These are phyloP conservation scores for Spizellomyces punctatus DNA, from an alignment of 192 early-diverging fungal genomes.

Conservation along the genomic window DNA sequence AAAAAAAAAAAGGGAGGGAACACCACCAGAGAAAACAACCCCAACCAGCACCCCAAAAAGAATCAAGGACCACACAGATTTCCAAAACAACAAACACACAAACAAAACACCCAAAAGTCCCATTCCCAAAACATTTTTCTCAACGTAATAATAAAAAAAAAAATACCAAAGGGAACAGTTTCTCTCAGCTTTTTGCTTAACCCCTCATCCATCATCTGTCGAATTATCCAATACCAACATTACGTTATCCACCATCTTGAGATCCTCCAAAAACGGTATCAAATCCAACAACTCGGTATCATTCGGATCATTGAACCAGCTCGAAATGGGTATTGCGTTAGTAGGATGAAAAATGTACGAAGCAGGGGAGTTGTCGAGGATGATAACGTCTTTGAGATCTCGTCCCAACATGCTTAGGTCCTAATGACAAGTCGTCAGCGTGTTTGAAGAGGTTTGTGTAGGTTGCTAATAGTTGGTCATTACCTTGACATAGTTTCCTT, in stretches of 20 bases:
- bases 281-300: constrained; percentile 95
- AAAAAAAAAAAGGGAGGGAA: no score
- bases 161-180: no score
- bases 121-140: no score
- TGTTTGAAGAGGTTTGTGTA: neutral
- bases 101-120: no score
- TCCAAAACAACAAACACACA: no score
- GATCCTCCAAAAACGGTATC: constrained; percentile 91
- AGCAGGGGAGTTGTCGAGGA: constrained; percentile 96
- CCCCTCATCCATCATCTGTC: neutral
- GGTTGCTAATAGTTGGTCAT: neutral
- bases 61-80: no score
- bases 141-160: no score
- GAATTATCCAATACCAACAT: constrained; percentile 64
- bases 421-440: no score
- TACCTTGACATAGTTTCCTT: constrained; percentile 96
- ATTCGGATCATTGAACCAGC: constrained; percentile 96
- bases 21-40: no score
- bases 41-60: no score
- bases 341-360: constrained; percentile 93
- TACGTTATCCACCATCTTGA: constrained; percentile 87
- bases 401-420: constrained; percentile 89
- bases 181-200: no score
- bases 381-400: constrained; percentile 79
- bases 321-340: constrained; percentile 94